A percentile compares a stretch with the other conserved stretches of the same genome.
Evolutionary conservation across 345 rosid genomes (phyloP).

Genomic region (Murraya paniculata): DNA sequence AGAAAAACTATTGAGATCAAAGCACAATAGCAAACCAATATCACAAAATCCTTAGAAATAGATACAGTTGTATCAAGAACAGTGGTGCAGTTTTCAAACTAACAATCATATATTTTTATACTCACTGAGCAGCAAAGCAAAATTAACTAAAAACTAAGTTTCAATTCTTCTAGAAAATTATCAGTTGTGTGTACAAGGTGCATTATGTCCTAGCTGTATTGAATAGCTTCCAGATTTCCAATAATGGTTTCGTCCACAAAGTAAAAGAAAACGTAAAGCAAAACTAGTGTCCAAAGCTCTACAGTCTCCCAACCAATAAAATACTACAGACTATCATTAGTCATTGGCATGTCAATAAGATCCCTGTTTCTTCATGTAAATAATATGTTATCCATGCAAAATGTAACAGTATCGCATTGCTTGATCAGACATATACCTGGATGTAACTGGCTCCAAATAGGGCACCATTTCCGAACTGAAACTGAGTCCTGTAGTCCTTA

Average conservation of each 20-base stretch:
- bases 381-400: not conserved
- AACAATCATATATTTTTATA: not conserved
- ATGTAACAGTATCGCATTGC: not conserved
- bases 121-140: not conserved
- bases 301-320: not conserved
- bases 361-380: not conserved
- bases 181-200: not conserved
- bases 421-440: slow-evolving; percentile 54
- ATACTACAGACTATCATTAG: not conserved
- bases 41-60: not conserved
- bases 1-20: not conserved
- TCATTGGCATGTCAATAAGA: not conserved
- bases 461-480: slow-evolving; percentile 83
- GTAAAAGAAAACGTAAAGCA: not conserved
- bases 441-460: slow-evolving; percentile 89
- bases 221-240: not conserved
- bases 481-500: slow-evolving; percentile 72
- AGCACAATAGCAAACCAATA: not conserved
- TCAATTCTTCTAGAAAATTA: not conserved
- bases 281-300: not conserved
- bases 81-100: not conserved
- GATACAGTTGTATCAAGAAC: not conserved
- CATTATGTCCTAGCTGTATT: not conserved
- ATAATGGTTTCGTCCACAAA: not conserved
- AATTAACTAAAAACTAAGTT: not conserved